Percentiles rank a stretch among this genome's conserved stretches.
These are phyloP conservation scores for Macrolepiota fuliginosa DNA, from an alignment of 768 basidiomycete species.

Conservation along the genomic window DNA sequence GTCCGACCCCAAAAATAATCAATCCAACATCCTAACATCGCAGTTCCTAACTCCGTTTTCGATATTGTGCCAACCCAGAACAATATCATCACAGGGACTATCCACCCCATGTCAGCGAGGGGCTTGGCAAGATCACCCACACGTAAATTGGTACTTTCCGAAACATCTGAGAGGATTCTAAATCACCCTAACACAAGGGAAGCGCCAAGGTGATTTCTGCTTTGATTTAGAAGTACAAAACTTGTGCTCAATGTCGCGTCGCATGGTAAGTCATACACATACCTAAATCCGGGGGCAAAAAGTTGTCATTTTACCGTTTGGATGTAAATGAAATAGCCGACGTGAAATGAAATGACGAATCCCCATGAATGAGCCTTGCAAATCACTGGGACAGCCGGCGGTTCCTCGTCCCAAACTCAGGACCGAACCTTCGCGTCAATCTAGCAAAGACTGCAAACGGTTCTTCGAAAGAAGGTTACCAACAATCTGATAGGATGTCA, in stretches of 20 bases:
- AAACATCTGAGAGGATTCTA: too few species aligned
- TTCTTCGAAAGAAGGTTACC: neutral
- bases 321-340: neutral
- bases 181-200: too few species aligned
- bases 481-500: neutral
- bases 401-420: neutral
- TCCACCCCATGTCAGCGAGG: neutral
- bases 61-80: neutral
- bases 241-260: neutral
- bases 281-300: neutral
- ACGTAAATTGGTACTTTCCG: too few species aligned
- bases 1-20: neutral
- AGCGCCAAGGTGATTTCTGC: too few species aligned
- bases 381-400: neutral
- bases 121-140: neutral
- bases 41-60: neutral
- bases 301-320: neutral
- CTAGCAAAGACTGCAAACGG: neutral
- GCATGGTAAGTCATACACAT: neutral
- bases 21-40: neutral
- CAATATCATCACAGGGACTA: neutral
- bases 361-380: neutral
- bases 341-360: neutral
- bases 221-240: too few species aligned
- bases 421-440: neutral